These are phyloP conservation scores for Globisporangium cederbergense DNA, from an alignment of 352 stramenopile species.

Conservation along the genomic window DNA sequence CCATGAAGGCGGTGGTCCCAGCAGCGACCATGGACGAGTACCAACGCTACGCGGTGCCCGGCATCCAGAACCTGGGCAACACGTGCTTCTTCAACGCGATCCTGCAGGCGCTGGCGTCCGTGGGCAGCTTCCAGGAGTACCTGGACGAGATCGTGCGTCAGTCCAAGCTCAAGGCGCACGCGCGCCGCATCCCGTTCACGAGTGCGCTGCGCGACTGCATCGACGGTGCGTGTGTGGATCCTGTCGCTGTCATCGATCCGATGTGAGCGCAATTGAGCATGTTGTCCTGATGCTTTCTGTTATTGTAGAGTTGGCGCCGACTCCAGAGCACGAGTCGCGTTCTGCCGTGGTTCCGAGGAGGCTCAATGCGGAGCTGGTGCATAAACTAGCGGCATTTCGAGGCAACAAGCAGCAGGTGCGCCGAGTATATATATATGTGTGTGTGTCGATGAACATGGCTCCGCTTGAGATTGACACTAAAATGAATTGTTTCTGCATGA, in stretches of 20 bases:
- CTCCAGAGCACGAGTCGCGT: slow-evolving; percentile 27
- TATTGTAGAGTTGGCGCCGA: slow-evolving; percentile 25
- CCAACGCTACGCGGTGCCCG: slow-evolving; percentile 37
- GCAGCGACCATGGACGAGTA: slow-evolving; percentile 6
- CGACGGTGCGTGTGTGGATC: slow-evolving; percentile 31
- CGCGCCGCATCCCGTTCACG: slow-evolving; percentile 56
- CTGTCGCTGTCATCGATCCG: neutral
- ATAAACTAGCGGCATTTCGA: slow-evolving; percentile 50
- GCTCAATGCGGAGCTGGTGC: slow-evolving; percentile 62
- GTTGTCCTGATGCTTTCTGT: neutral
- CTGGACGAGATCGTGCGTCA: slow-evolving; percentile 55
- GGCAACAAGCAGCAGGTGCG: slow-evolving; percentile 74
- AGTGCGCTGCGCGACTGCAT: slow-evolving; percentile 63
- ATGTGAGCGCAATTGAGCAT: neutral
- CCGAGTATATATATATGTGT: neutral
- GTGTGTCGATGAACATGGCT: neutral
- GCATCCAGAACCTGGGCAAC: slow-evolving; percentile 89
- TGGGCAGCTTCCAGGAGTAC: slow-evolving; percentile 69
- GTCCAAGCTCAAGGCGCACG: slow-evolving; percentile 27
- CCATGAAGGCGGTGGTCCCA: neutral
- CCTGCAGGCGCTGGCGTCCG: slow-evolving; percentile 74
- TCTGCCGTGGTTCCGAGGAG: slow-evolving; percentile 39
- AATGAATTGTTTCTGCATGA: neutral
- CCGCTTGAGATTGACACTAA: neutral
- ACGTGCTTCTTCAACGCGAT: slow-evolving; percentile 91